Conservation (phyloP, 352 stramenopile genomes). For the Phytophthora sojae region DNA sequence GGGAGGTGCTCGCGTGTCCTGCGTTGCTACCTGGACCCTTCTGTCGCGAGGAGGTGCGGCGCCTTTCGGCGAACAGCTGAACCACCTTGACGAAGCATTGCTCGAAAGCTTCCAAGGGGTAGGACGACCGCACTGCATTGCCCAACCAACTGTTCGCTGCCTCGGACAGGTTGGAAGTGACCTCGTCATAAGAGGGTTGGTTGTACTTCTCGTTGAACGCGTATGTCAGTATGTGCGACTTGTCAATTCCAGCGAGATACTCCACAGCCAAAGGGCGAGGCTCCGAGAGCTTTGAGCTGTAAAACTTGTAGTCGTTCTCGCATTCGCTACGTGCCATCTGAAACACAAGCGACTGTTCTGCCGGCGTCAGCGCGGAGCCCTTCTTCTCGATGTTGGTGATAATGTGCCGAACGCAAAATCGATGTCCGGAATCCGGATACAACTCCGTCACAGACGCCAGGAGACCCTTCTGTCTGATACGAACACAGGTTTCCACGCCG, state of each 20-base stretch:
- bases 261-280: too few relatives aligned
- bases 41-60: too few relatives aligned
- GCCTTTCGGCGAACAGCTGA: not conserved
- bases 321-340: too few relatives aligned
- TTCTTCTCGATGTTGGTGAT: conserved; percentile 10
- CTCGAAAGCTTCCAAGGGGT: conserved; percentile 4
- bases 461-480: conserved; percentile 15
- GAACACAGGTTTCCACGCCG: conserved; percentile 5
- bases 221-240: conserved; percentile 3
- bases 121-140: not conserved
- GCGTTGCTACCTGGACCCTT: too few relatives aligned
- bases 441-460: conserved; percentile 7
- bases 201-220: conserved; percentile 11
- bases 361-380: too few relatives aligned
- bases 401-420: conserved; percentile 16
- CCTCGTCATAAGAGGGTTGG: not conserved
- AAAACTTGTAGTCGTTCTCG: too few relatives aligned
- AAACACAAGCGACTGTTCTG: too few relatives aligned
- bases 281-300: too few relatives aligned
- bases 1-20: too few relatives aligned
- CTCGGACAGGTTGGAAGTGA: conserved; percentile 3
- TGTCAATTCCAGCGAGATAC: not conserved
- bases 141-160: conserved; percentile 8
- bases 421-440: conserved; percentile 7
- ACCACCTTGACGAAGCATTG: conserved; percentile 12